Conservation (phyloP, 202 grass and related monocot species). For the Carex sylvatica region DNA sequence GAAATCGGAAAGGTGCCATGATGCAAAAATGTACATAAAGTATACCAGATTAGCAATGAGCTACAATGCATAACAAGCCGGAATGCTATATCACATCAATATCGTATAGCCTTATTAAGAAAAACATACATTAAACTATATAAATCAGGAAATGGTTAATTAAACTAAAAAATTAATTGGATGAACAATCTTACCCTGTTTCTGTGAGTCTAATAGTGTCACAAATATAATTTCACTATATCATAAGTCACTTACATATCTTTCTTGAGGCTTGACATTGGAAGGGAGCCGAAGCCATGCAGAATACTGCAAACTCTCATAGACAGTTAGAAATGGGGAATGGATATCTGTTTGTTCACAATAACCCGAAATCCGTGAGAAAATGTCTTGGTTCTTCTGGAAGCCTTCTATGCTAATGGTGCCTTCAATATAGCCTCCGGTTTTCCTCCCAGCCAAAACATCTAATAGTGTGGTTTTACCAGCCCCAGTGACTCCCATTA, state of each 20-base stretch:
- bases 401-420: conserved; percentile 46
- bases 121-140: neutral
- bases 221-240: conserved; percentile 5
- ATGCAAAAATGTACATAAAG: neutral
- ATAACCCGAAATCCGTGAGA: conserved; percentile 56
- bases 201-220: neutral
- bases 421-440: conserved; percentile 48
- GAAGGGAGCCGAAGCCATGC: conserved; percentile 55
- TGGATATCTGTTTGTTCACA: conserved; percentile 68
- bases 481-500: conserved; percentile 61
- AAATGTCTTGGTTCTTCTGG: conserved; percentile 55
- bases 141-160: neutral
- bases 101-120: neutral
- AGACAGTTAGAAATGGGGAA: conserved; percentile 43
- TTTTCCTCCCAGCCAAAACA: conserved; percentile 69
- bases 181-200: neutral
- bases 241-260: conserved; percentile 33
- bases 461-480: conserved; percentile 64
- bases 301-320: conserved; percentile 54
- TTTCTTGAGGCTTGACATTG: conserved; percentile 39
- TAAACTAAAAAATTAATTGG: neutral
- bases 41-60: neutral
- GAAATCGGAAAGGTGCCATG: neutral
- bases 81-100: neutral
- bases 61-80: neutral